Conservation (phyloP, 352 stramenopile species). For the Globisporangium viniferum region DNA sequence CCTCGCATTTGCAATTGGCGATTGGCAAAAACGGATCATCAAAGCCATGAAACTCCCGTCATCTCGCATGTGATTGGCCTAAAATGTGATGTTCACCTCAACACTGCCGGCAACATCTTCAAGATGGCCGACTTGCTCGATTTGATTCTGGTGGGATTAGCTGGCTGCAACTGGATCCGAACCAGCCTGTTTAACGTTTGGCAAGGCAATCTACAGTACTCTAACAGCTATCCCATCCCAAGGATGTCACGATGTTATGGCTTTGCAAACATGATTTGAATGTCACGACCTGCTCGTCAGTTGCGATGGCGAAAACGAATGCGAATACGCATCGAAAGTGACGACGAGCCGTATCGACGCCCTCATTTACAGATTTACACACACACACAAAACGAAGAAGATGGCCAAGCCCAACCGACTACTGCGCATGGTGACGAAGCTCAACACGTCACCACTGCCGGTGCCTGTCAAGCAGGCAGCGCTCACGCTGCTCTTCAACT, state of each 20-base stretch:
- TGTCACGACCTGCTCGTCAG: neutral
- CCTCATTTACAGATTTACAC: neutral
- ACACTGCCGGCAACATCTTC: neutral
- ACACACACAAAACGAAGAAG: neutral
- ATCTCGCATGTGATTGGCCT: neutral
- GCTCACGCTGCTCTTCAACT: slow-evolving; percentile 79
- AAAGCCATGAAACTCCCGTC: neutral
- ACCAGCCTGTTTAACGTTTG: neutral
- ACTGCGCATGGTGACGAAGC: slow-evolving; percentile 45
- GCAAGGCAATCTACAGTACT: neutral
- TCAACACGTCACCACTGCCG: slow-evolving; percentile 41
- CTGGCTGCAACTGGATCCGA: neutral
- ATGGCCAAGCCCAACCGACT: slow-evolving; percentile 54
- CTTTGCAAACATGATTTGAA: neutral
- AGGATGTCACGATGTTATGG: neutral
- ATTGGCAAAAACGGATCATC: neutral
- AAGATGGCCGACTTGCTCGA: neutral
- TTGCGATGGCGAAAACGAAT: neutral
- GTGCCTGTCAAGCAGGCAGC: slow-evolving; percentile 37
- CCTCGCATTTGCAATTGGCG: neutral
- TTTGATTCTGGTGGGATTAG: neutral
- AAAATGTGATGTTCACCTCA: neutral
- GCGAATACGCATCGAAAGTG: neutral
- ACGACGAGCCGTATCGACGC: neutral
- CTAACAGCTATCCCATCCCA: neutral